Conservation (phyloP, 352 stramenopile species). For the Pythium insidiosum region DNA sequence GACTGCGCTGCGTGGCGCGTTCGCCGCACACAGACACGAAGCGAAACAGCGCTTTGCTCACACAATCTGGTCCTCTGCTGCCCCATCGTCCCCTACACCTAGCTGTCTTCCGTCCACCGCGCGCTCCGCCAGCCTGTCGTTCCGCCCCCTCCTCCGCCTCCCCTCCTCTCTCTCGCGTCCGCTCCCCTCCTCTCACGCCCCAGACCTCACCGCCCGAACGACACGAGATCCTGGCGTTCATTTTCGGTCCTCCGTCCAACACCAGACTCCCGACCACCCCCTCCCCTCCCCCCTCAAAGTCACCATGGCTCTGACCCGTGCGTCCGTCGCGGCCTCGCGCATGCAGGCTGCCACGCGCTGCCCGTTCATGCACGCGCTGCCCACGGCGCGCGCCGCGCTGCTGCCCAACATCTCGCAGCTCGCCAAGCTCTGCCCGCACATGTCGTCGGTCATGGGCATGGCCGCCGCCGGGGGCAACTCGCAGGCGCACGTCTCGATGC, state of each 20-base stretch:
- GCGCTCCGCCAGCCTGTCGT: too few species aligned
- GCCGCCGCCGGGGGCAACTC: conserved; percentile 37
- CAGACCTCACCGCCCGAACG: too few species aligned
- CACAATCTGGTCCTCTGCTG: too few species aligned
- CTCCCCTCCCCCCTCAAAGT: conserved; percentile 6
- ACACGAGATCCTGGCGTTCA: conserved; percentile 7
- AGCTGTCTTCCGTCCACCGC: too few species aligned
- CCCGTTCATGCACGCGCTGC: conserved; percentile 79
- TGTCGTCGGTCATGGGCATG: conserved; percentile 72
- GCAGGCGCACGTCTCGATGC: conserved; percentile 49
- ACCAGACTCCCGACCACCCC: conserved; percentile 2
- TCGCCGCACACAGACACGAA: too few species aligned
- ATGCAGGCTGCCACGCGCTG: conserved; percentile 72
- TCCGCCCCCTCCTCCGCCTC: too few species aligned
- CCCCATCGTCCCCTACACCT: too few species aligned
- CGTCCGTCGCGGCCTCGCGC: conserved; percentile 51
- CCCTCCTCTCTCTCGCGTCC: too few species aligned
- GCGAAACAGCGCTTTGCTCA: too few species aligned
- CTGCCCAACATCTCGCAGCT: conserved; percentile 83
- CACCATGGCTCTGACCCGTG: conserved; percentile 59
- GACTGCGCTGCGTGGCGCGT: too few species aligned
- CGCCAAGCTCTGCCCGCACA: conserved; percentile 82
- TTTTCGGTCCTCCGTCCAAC: conserved; percentile 23
- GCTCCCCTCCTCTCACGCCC: too few species aligned
- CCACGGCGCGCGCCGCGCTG: conserved; percentile 58